Evolutionary conservation across 768 basidiomycete species (phyloP), one percentile per base, ranked within the genome.

Genomic region (Suillus americanus): DNA sequence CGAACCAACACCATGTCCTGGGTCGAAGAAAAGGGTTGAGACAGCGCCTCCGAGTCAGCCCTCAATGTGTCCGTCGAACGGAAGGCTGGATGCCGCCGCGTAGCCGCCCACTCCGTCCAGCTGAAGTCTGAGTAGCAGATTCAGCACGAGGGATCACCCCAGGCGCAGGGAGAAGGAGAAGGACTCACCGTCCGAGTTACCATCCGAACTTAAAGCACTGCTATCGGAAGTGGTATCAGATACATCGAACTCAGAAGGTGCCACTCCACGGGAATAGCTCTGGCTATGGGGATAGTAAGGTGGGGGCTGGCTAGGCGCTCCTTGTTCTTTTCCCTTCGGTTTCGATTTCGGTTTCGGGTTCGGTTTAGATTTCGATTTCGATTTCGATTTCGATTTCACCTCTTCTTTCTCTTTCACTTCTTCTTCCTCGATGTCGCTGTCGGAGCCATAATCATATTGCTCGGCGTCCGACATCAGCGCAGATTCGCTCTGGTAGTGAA

Each of bases 351-450:
- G 14, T 13, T 38, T 38, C 6, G 38, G 10, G 2, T 38, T 38
- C 38, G 2, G 38, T 16, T 41, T 30, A 30, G 1, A 7, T 38
- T 13, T 38, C 12, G 2, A 38, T 12, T 38, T 38, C 1, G 37
- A 2, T 12, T 38, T 38, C 37, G 1, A 10, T 16, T 41, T 41
- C 16, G 16, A 1, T 41, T 18, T 14, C 38, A 40, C 38, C 5
- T 41, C 18, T 41, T 41, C 41, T 41, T 41, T 6, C 40, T 18
- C 40, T 35, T 35, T 16, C 18, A 9, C 8, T 30, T 4, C 72
- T 20, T 70, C 67, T 18, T 72, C 73, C 6, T 76, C 75, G n/a
- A 75, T 72, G 55, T 75, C 73, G 46, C 75, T 76, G 35, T 75
- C 74, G 28, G 61, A 64, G 25, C 75, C 67, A 13, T 75, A 75